Evolutionary conservation across 164 flowering plant genomes (phyloP), one percentile per base, ranked within the genome.

Genomic region (Akebia trifoliata): DNA sequence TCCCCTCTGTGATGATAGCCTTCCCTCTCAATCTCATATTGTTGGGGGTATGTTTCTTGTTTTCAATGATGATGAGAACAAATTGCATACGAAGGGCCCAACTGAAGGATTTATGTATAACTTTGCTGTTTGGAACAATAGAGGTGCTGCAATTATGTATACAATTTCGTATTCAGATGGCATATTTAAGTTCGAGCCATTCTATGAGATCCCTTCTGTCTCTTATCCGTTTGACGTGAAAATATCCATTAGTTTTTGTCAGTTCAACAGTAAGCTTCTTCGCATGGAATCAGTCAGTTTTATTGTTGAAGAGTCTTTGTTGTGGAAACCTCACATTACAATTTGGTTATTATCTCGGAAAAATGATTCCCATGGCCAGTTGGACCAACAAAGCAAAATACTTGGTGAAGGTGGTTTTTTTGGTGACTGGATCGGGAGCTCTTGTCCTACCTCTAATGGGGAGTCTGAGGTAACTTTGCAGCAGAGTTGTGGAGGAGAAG

Each of bases 241-340:
- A 67, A 54, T 66, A 1, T 72, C 76, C 21, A 11, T 75, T 61
- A 60, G 14, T 51, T 78, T 83, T 53, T 40, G 74, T 56, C 79
- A 81, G 31, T 51, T 81, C 57, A 73, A 66, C 2, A 21, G 51
- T 24, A 48, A 62, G 67, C 70, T 88, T 66, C 70, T 94, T 45
- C 87, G 95, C 24, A 54, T 84, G 39, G 87, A 82, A 66, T 85
- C 97, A 46, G 34, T 69, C 37, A 72, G 83, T 66, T 65, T 62
- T 62, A 50, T 56, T 50, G 25, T 32, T 43, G 81, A 83, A 63
- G 78, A 77, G 46, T 76, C 81, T 48, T 61, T 65, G 18, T 57
- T 72, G 54, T 88, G 91, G 89, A 75, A 57, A 68, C 84, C 99
- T 45, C 64, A 49, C 36, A 57, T 94, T 43, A 79, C 91, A 45